Evolutionary conservation across 768 basidiomycete genomes (phyloP).

Genomic region (Suillus americanus): DNA sequence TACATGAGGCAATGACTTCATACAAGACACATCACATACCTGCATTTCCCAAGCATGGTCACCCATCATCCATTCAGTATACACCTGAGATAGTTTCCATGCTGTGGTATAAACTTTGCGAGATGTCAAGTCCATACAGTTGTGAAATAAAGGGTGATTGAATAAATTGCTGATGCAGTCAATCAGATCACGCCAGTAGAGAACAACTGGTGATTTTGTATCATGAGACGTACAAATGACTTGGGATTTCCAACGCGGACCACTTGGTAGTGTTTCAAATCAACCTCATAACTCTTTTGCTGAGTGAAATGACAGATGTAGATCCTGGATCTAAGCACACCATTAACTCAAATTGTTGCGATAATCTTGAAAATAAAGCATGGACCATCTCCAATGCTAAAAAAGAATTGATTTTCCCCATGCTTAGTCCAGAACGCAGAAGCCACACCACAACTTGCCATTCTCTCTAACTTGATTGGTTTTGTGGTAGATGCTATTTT

Average conservation of each 20-base stretch:
- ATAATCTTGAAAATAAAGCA: not conserved
- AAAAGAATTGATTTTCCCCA: constrained; percentile 29
- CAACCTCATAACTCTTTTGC: constrained; percentile 22
- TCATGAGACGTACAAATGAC: constrained; percentile 7
- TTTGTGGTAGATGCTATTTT: not conserved
- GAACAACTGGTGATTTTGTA: constrained; percentile 20
- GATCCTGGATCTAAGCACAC: not conserved
- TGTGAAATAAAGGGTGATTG: constrained; percentile 18
- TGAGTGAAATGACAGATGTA: constrained; percentile 20
- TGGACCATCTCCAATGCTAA: constrained; percentile 28
- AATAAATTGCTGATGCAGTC: constrained; percentile 23
- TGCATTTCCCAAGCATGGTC: constrained; percentile 27
- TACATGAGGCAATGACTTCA: not conserved
- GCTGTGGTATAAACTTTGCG: constrained; percentile 9
- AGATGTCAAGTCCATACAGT: constrained; percentile 20
- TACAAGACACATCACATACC: constrained; percentile 13
- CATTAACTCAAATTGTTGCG: not conserved
- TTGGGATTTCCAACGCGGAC: constrained; percentile 22
- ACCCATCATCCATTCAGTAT: constrained; percentile 24
- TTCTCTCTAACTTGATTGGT: constrained; percentile 14
- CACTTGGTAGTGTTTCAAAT: constrained; percentile 19
- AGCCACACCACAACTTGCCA: constrained; percentile 34
- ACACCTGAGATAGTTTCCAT: constrained; percentile 11
- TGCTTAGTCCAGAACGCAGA: constrained; percentile 26
- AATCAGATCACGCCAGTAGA: constrained; percentile 27